Base-by-base conservation (phyloP, 1,284 basidiomycete genomes). In the Boletus smithii region DNA sequence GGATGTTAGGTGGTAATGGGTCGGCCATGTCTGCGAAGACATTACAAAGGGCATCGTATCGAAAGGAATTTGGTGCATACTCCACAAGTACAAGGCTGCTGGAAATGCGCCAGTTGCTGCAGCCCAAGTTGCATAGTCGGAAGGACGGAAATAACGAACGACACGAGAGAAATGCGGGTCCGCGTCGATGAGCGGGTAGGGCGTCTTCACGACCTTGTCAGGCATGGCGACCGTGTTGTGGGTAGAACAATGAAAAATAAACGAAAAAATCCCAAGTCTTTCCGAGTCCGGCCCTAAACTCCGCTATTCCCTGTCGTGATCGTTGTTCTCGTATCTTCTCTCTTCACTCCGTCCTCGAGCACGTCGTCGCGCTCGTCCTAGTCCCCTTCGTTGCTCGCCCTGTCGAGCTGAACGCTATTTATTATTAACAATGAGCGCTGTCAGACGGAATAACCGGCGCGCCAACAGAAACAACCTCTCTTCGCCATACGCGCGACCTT, bases 121-220 rank as follows among this genome's bases (percentile, higher is more conserved):
- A 14, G 83, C 91, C 90, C 93, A 93, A 35, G 80, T 72, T 17
- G 78, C 87, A 73, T 92, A 94, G 76, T 99, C 97, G 7, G 86
- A 86, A 11, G 82, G 75, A 34, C 97, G 81, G 72, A 98, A 84
- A 74, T 95, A 97, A 55, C 88, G 75, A 26, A 99, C 73, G 33
- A 99, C 95, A 38, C 97, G 84, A 32, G 73, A 73, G 31, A 88
- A 87, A 75, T 97, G 91, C 17, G 95, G 95, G 76, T 99, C 97
- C 3, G 82, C 74, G 70, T 97, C 95, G 70, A 95, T 87, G 69
- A 91, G 83, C 42, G 89, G 90, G 69, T 85, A 92, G 23, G 82
- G 80, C 20, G 84, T 82, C 58, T 79, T 73, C 51, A 85, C 73
- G 62, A 82, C 73, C 70, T 87, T 88, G 69, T 80, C 71, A 50